Conservation (phyloP, 306 rosid genomes). For the Urtica urens region DNA sequence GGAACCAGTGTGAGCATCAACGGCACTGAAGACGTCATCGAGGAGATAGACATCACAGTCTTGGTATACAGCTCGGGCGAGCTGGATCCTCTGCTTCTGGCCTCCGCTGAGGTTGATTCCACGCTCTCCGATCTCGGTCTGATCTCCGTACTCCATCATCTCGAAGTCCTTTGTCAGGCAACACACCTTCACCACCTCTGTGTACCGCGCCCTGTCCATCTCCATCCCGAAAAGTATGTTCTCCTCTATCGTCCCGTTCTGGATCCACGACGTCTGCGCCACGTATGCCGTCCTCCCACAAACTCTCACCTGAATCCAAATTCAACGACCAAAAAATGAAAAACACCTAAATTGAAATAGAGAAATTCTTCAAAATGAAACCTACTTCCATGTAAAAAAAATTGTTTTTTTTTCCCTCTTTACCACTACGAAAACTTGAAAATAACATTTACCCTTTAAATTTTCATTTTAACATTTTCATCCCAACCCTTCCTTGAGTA, state of each 20-base stretch:
- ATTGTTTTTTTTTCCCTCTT: no score
- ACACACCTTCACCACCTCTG: constrained; percentile 64
- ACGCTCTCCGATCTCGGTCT: constrained; percentile 95
- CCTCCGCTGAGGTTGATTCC: constrained; percentile 98
- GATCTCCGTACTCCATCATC: constrained; percentile 90
- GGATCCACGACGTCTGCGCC: constrained; percentile 98
- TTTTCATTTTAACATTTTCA: no score
- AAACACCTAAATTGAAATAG: no score
- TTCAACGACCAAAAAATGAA: no score
- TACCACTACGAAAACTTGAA: no score
- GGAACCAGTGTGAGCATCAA: constrained; percentile 95
- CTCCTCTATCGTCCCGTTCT: constrained; percentile 85
- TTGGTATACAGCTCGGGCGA: constrained; percentile 89
- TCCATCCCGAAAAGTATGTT: constrained; percentile 75
- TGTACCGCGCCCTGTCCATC: constrained; percentile 57
- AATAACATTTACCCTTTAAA: no score
- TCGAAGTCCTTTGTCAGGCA: constrained; percentile 85
- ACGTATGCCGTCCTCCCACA: constrained; percentile 85
- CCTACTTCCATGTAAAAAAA: no score
- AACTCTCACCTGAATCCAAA: constrained; percentile 82
- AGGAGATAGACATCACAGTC: constrained; percentile 83
- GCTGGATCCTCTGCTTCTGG: constrained; percentile 92
- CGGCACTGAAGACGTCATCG: constrained; percentile 93
- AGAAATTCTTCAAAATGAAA: no score
- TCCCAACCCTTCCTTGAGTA: no score